phyloP scores from a whole-genome alignment of 345 rosid genomes.

The Populus alba region DNA sequence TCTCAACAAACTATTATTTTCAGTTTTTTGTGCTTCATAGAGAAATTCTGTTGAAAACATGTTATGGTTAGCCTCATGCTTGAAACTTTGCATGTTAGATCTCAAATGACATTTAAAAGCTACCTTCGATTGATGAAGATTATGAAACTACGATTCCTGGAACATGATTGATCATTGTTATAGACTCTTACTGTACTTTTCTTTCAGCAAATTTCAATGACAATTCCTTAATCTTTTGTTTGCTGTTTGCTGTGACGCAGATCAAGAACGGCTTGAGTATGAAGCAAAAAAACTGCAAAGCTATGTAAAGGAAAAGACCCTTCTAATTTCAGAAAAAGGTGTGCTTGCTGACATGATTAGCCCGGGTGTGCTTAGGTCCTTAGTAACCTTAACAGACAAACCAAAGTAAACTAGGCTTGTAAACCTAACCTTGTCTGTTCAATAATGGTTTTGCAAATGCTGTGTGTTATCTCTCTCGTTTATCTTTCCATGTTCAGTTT shows the following conservation, averaged over 20 bases:
- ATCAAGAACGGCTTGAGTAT: constrained; percentile 51
- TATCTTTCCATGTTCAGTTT: neutral
- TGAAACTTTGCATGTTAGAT: neutral
- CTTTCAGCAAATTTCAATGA: neutral
- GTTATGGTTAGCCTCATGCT: neutral
- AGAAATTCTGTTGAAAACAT: neutral
- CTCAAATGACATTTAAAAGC: neutral
- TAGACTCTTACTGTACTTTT: neutral
- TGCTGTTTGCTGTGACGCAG: constrained; percentile 34
- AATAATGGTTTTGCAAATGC: neutral
- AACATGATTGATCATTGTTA: neutral
- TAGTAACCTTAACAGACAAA: constrained; percentile 60
- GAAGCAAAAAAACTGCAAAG: constrained; percentile 72
- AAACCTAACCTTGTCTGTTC: neutral
- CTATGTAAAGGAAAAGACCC: constrained; percentile 66
- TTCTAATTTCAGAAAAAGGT: constrained; percentile 60
- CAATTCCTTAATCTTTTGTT: neutral
- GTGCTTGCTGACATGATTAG: constrained; percentile 69
- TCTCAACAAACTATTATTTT: neutral
- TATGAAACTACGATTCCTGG: neutral
- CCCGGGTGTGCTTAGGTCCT: constrained; percentile 61
- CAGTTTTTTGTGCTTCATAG: neutral
- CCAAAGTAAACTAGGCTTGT: constrained; percentile 37
- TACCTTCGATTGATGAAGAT: neutral
- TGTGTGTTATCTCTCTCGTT: neutral